Percentiles rank a stretch among this genome's conserved stretches.
Evolutionary conservation across 805 yeast genomes (phyloP).

Genomic region (Pichia paraexigua): DNA sequence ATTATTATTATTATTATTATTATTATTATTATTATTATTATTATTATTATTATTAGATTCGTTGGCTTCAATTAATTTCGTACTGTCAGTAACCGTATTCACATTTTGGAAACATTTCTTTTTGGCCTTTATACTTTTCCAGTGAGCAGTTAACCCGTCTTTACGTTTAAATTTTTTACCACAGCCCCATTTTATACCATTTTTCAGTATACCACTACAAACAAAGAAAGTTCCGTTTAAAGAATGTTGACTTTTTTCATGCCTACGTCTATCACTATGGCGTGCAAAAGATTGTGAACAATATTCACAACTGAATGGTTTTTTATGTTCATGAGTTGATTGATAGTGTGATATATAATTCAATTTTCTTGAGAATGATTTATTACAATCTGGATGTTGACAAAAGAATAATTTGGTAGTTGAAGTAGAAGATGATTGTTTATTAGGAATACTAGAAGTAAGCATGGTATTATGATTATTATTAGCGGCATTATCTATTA

Average conservation of each 20-base stretch:
- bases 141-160: slow-evolving; percentile 31
- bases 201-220: slow-evolving; percentile 25
- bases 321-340: slow-evolving; percentile 28
- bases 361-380: slow-evolving; percentile 28
- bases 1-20: not conserved
- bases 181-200: slow-evolving; percentile 30
- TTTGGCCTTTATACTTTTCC: slow-evolving; percentile 30
- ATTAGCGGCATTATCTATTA: not conserved
- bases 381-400: slow-evolving; percentile 22
- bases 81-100: not conserved
- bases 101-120: slow-evolving; percentile 25
- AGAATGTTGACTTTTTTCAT: slow-evolving; percentile 29
- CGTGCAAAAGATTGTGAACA: slow-evolving; percentile 28
- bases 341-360: slow-evolving; percentile 28
- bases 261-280: slow-evolving; percentile 28
- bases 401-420: slow-evolving; percentile 19
- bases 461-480: not conserved
- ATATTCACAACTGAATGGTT: slow-evolving; percentile 26
- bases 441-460: not conserved
- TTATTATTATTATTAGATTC: not conserved
- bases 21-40: not conserved
- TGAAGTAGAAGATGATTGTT: not conserved
- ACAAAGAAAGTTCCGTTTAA: slow-evolving; percentile 17
- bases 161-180: slow-evolving; percentile 29
- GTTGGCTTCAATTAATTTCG: not conserved